Base-by-base conservation (phyloP, 2,329 filamentous ascomycete genomes). In the Elsinoe fawcettii region DNA sequence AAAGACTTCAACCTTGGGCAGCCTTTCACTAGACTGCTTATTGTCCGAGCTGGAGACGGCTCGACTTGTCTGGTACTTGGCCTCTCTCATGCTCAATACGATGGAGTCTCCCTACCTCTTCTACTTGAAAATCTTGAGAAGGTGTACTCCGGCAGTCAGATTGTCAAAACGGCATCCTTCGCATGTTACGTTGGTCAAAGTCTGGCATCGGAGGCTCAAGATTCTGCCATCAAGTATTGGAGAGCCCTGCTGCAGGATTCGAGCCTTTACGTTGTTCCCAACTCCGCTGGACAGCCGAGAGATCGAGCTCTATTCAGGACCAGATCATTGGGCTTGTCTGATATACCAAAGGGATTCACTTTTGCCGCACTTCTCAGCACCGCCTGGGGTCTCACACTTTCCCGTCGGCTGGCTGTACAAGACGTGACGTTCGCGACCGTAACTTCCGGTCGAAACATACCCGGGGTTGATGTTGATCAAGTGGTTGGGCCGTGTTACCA, bases 401-500 rank as follows among this genome's bases (percentile, higher is more conserved):
- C 79, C 0, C 77, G 73, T 12, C 67, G 82, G 8, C 74, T 79
- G 0, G 74, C 71, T 0, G 71, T 66, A 0, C 67, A 73, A 9
- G 81, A 84, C 51, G 74, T 84, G 2, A 73, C 82, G 2, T 84
- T 83, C 58, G 81, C 80, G 23, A 80, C 84, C 62, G 83, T 86
- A 1, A 83, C 84, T 41, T 83, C 78, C 59, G 84, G 85, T 0
- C 79, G 84, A 46, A 83, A 82, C 65, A 77, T 80, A n/a, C 79
- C 79, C 57, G 73, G 83, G 1, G 71, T 76, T 14, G 74, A 75
- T 41, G 77, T 79, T 18, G 80, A 84, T 59, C 72, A 73, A 55
- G 80, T 85, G 49, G 75, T 81, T 46, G 85, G 85, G 0, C 84
- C 84, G 0, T 85, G 82, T 60, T 84, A 84, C 75, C 84, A 87